Evolutionary conservation across 169 alveolate species (phyloP), one percentile per base, ranked within the genome.

Genomic region (Cryptosporidium tyzzeri): DNA sequence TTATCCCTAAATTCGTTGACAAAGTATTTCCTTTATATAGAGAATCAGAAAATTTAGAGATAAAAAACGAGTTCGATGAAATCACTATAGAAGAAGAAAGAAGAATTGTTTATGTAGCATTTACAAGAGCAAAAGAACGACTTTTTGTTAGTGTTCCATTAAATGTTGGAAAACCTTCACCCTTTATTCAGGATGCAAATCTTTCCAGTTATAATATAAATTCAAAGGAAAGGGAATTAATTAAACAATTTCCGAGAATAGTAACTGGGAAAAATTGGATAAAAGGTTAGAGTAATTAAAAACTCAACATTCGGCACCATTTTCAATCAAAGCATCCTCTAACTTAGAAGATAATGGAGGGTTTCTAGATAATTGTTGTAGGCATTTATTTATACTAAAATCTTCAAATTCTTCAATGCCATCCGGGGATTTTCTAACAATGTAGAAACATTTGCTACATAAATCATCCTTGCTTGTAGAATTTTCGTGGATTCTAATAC

Each of bases 31-130:
- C 95, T 23, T 85, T 91, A 59, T 18, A 59, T 10, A 51, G 58
- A 35, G 92, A 71, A 71, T 59, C 10, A 3, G 75, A 68, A 10
- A 3, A 29, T 31, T 16, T 3, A 12, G 62, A 62, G 18, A 2
- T 50, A 12, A 62, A 8, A 14, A 55, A 73, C 23, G 92, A 86
- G 5, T 84, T 74, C 14, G 41, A 70, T 29, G 67, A 70, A 18
- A 29, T 29, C 6, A 91, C 69, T 29, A 31, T 71, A 51, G 94
- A 91, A 85, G 97, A 94, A 91, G 97, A 94, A 89, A 93, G 97
- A 86, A 93, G 95, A 91, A 86, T 94, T 10, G 92, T 91, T n/a
- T 94, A 93, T 87, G 97, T 94, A 1, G 97, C 95, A 14, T 87
- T 93, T 69, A 94, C 97, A 16, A 73, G 97, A 29, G 95, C 95